A percentile compares a stretch with the other conserved stretches of the same genome.
These are phyloP conservation scores for Ceratocystis diversiconidia DNA, from an alignment of 2,329 filamentous ascomycete genomes.

Conservation along the genomic window DNA sequence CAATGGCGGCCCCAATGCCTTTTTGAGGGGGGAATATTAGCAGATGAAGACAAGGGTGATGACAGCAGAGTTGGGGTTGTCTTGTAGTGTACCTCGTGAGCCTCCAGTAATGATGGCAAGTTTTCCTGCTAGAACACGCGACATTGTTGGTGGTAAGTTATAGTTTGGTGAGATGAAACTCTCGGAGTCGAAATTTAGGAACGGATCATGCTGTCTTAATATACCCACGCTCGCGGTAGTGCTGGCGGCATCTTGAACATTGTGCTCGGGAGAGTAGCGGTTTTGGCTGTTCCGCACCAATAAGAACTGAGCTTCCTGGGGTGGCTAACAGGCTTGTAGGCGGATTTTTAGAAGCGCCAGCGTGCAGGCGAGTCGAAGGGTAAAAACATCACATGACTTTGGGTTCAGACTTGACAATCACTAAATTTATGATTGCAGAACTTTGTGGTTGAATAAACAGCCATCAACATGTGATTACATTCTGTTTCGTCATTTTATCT, in stretches of 20 bases:
- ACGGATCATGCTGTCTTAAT: not conserved
- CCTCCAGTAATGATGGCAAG: slow-evolving; percentile 67
- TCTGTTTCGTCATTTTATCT: too few species aligned
- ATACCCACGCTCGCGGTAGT: not conserved
- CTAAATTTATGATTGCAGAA: not conserved
- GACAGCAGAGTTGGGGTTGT: not conserved
- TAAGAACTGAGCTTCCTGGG: slow-evolving; percentile 9
- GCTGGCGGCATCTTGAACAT: not conserved
- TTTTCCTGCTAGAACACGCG: slow-evolving; percentile 51
- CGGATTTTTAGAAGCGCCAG: not conserved
- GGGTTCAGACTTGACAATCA: not conserved
- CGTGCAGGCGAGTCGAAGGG: not conserved
- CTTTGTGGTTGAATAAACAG: not conserved
- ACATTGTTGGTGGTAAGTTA: slow-evolving; percentile 23
- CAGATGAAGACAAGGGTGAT: not conserved
- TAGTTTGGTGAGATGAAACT: not conserved
- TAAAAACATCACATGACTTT: not conserved
- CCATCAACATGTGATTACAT: not conserved
- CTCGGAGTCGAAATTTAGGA: not conserved
- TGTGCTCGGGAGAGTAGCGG: not conserved
- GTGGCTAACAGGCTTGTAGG: not conserved
- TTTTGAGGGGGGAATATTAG: slow-evolving; percentile 3
- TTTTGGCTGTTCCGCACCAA: slow-evolving; percentile 7
- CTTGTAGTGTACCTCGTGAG: slow-evolving; percentile 46
- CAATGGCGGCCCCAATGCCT: slow-evolving; percentile 57